Base-by-base conservation (phyloP, 2,329 filamentous ascomycete genomes). In the Pyrenochaeta sp. region DNA sequence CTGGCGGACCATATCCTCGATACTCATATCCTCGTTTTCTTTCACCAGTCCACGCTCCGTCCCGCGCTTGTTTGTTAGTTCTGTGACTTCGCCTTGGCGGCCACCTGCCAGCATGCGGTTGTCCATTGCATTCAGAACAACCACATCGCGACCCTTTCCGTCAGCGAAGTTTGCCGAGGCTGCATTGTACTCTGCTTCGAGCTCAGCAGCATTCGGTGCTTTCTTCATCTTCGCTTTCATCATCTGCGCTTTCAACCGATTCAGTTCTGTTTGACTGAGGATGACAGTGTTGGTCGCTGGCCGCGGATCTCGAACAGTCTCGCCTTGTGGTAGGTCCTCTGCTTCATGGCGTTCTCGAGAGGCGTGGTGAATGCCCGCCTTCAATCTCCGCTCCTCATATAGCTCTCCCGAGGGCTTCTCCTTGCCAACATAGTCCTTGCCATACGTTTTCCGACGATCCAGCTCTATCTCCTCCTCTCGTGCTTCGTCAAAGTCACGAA, bases 1-100 rank as follows among this genome's bases (percentile, higher is more conserved):
- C 75, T 98, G 93, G 23, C 92, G 87, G 15, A 99, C 87, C 95
- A 99, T 99, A 75, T 99, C 95, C 48, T 96, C 92, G 55, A 99
- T 90, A 27, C 82, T 89, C 92, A 99, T 98, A 66, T 98, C 92
- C 47, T 96, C 90, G 70, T 98, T 98, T 61, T 95, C 92, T 64
- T 91, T 87, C 5, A 99, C 90, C 7, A 87, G 83, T 1, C 94
- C 95, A 48, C 93, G 87, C 75, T 97, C 93, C 5, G 86, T 84
- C 2, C 93, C 94, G 42, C 93, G 87, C 69, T 90, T 95, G 53
- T 87, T 96, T 21, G 89, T 86, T 7, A 97, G 81, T 0, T 86
- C 79, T 64, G 88, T 93, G 50, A 94, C 90, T 76, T 98, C 95
- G 44, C 83, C 84, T 39, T 83, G 79, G n/a, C 85, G 81, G 41